These are phyloP conservation scores for Primulina huaijiensis DNA, from an alignment of 257 asterid species.

Conservation along the genomic window DNA sequence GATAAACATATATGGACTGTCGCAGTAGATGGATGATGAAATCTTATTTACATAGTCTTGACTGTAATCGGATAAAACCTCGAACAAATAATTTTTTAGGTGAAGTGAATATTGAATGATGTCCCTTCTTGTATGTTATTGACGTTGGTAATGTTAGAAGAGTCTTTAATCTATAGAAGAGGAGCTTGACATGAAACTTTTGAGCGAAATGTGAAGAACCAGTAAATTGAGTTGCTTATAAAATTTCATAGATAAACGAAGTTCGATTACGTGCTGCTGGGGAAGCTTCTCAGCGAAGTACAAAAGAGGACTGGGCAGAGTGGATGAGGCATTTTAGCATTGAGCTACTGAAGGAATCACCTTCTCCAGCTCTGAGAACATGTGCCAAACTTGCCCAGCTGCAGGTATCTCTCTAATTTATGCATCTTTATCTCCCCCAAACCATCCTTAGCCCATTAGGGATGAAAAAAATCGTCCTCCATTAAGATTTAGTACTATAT, in stretches of 20 bases:
- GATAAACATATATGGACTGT: slow-evolving; percentile 14
- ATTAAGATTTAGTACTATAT: slow-evolving; percentile 26
- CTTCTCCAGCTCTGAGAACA: slow-evolving; percentile 94
- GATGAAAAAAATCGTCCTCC: slow-evolving; percentile 10
- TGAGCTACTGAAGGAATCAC: slow-evolving; percentile 94
- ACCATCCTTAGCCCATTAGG: slow-evolving; percentile 7
- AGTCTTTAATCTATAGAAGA: slow-evolving; percentile 10
- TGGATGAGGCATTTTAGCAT: slow-evolving; percentile 99
- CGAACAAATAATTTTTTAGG: neutral
- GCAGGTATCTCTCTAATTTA: slow-evolving; percentile 49
- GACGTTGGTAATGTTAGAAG: slow-evolving; percentile 11
- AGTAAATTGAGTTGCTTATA: slow-evolving; percentile 9
- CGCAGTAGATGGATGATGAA: slow-evolving; percentile 16
- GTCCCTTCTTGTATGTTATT: slow-evolving; percentile 7
- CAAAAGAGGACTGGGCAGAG: slow-evolving; percentile 99
- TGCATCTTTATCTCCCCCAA: slow-evolving; percentile 17
- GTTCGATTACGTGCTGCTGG: slow-evolving; percentile 87
- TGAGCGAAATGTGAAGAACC: neutral
- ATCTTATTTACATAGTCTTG: neutral
- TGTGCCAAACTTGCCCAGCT: slow-evolving; percentile 96
- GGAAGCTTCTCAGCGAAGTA: slow-evolving; percentile 99
- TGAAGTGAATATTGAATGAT: slow-evolving; percentile 14
- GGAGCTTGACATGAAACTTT: neutral
- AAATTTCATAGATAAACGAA: slow-evolving; percentile 67
- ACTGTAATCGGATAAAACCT: slow-evolving; percentile 13